Base-by-base conservation (phyloP, 176 grass and related monocot genomes). In the Hsuehochloa calcarea region DNA sequence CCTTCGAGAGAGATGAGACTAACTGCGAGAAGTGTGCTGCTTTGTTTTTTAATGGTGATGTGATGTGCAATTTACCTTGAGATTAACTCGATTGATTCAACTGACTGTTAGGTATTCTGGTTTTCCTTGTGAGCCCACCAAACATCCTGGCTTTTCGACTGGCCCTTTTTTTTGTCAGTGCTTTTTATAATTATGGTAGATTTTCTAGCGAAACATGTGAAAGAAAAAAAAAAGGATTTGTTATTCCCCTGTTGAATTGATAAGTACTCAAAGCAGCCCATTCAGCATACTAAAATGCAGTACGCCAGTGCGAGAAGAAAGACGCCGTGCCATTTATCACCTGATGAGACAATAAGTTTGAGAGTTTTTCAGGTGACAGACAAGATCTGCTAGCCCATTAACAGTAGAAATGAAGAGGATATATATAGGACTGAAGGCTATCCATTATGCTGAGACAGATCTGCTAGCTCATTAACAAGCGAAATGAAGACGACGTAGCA, bases 371-470 rank as follows among this genome's bases (percentile, higher is more conserved):
- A 44, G 61, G 47, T 29, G 47, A 11, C 15, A 73, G 77, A 50
- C 78, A 82, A 47, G 47, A 81, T 74, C 78, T 87, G 70, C 61
- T 12, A 58, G 11, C 12, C 26, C 47, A 87, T 87, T 82, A 47
- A 68, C 61, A 80, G 39, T 4, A 52, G 55, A 49, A 19, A 87
- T 41, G 8, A 75, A 35, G 47, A 77, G 35, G 52, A 67, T 72
- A 66, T 43, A 67, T 72, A 66, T 43, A 56, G 59, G 69, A 80
- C 26, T 34, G 13, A 31, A 65, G 13, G 6, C 26, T 64, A 31
- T 29, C 5, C 61, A 64, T 15, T 31, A 31, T 31, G 2, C 61
- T 64, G 61, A 65, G 77, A 64, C 78, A 87, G 70, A 75, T 66
- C 69, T 87, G 78, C 70, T 8, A 58, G 7, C 8, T 62, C 78